phyloP scores from a whole-genome alignment of 441 rosid genomes.

The Jatropha podagrica region DNA sequence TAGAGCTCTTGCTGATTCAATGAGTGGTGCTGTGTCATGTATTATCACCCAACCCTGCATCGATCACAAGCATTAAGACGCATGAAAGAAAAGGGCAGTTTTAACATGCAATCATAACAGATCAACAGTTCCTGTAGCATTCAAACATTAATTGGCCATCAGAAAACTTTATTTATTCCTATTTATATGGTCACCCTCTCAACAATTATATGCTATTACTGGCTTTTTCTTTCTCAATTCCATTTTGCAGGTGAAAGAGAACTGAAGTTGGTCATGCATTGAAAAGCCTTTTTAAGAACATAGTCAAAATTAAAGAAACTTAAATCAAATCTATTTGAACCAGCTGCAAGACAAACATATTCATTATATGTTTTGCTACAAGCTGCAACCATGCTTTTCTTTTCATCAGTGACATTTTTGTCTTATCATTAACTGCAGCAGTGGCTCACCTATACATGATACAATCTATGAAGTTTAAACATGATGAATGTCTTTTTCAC shows the following conservation, averaged over 20 bases:
- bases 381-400: not conserved
- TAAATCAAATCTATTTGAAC: not conserved
- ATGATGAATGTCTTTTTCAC: not conserved
- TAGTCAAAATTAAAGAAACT: not conserved
- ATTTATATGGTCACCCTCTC: not conserved
- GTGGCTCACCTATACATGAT: not conserved
- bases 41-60: conserved; percentile 97
- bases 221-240: not conserved
- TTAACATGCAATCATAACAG: not conserved
- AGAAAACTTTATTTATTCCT: not conserved
- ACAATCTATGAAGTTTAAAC: not conserved
- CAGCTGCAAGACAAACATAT: not conserved
- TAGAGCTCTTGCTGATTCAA: conserved; percentile 78
- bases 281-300: not conserved
- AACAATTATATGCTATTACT: not conserved
- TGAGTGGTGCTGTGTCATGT: conserved; percentile 72
- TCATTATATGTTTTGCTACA: not conserved
- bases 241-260: not conserved
- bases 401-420: not conserved
- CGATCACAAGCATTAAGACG: conserved; percentile 14
- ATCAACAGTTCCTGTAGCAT: not conserved
- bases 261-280: not conserved
- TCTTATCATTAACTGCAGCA: not conserved
- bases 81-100: not conserved
- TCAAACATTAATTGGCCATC: not conserved